Conservation (phyloP, 441 rosid genomes). For the Breynia disticha region DNA sequence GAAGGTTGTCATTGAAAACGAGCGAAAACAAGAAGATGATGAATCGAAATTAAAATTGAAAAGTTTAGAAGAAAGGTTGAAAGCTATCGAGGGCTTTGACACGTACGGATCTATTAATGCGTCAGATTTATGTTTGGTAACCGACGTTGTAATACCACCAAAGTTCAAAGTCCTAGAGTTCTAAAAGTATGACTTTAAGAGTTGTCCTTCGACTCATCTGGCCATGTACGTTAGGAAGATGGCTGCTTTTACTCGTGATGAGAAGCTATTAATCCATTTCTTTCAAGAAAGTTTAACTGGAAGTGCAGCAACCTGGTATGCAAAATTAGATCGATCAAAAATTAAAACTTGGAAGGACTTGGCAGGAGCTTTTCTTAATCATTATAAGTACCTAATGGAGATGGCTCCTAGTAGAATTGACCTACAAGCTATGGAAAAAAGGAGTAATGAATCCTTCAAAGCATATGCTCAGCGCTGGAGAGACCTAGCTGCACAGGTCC, state of each 20-base stretch:
- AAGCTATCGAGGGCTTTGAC: not conserved
- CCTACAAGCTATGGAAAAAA: not conserved
- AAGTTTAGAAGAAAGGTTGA: not conserved
- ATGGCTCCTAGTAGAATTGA: not conserved
- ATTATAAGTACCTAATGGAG: not conserved
- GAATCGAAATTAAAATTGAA: not conserved
- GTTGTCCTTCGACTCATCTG: not conserved
- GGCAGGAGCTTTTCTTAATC: not conserved
- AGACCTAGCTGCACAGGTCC: not conserved
- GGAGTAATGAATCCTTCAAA: not conserved
- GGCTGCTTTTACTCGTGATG: not conserved
- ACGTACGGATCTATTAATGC: not conserved
- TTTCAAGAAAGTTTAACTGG: not conserved
- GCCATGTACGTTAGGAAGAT: not conserved
- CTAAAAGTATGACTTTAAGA: too few relatives aligned
- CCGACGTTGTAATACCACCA: not conserved
- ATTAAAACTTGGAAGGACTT: too few relatives aligned
- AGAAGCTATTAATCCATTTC: too few relatives aligned
- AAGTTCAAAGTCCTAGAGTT: not conserved
- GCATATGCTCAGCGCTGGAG: not conserved
- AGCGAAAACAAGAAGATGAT: too few relatives aligned
- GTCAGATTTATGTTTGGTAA: not conserved
- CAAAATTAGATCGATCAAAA: not conserved
- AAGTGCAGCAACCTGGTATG: not conserved
- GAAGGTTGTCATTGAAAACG: too few relatives aligned